Evolutionary conservation across 108 stramenopile species (phyloP), one percentile per base, ranked within the genome.

Genomic region (Conticribra weissflogii): DNA sequence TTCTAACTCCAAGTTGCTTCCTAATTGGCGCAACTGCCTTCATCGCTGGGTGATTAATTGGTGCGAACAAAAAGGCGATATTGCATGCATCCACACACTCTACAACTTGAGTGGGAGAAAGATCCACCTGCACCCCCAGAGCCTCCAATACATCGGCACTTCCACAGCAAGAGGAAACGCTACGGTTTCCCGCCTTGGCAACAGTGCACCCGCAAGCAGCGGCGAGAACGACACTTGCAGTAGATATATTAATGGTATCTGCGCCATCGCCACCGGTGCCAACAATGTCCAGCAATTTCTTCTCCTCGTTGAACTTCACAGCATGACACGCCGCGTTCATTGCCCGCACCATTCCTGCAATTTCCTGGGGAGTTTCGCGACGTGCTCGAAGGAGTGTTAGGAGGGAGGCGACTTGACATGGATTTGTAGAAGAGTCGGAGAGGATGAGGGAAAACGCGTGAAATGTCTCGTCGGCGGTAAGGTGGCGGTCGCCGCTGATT

Each of bases 251-350:
- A 75, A 99, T 97, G 41, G 98, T 99, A 72, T 98, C 94, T 33
- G 98, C 98, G 18, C 98, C 98, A 70, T 99, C 98, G 25, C 98
- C 98, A n/a, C 98, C 98, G 17, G 98, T 99, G 27, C 98, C 98
- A 23, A 97, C 98, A 76, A 99, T 98, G 71, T 99, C 98, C 27
- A 99, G 70, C n/a, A 98, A 66, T 55, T 93, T 92, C 49, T 56
- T 82, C 49, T 63, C 58, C 2, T 73, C 72, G 8, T 64, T 55
- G 50, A 95, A 68, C 27, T 88, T 74, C 25, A 95, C 95, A 0
- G 87, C 14, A 50, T 85, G 82, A 60, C 92, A 95, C 0, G 89
- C 88, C 14, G 69, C 68, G 61, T 92, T 94, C 98, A 99, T 99
- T 25, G 97, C 97, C 25, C 85, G 79, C 54, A 97, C 98, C 90